Evolutionary conservation across 2,329 filamentous ascomycete genomes (phyloP), one percentile per base, ranked within the genome.

Genomic region (Stylonectria norvegica): DNA sequence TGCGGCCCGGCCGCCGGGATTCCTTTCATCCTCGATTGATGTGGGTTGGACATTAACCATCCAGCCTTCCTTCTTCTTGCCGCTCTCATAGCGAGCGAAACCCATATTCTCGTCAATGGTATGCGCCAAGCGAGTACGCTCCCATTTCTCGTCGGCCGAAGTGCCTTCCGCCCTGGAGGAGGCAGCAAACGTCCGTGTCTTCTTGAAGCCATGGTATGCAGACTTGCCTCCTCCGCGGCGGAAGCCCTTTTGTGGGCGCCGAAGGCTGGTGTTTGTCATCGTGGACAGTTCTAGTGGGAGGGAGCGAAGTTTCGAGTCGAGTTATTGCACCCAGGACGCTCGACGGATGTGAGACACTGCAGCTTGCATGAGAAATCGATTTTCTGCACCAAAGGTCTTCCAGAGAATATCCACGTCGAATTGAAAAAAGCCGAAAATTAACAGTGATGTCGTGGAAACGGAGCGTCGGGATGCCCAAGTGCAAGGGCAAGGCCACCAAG

Each of bases 81-180:
- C 93, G 20, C 87, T 83, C 50, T 98, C 94, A 62, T 90, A 96
- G 36, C 91, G 85, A 22, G 83, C 76, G 64, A 98, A 98, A 38
- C 93, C 94, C 82, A 97, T 93, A 47, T 79, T 77, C 70, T 97
- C 93, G 70, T 98, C 94, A 61, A 98, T 96, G 57, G 76, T 79
- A 67, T 95, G 81, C 20, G 89, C 89, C 36, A 95, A 78, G 40
- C 82, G 81, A 33, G 83, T 85, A 25, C 89, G 83, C 68, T 98
- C 90, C 68, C 88, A 81, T 65, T 89, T 94, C 67, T 98, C 93
- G 73, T 95, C 89, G 57, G 88, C 82, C 6, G 90, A 94, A 1
- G 89, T 97, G 37, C 79, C 84, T 71, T 98, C 94, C 39, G 81
- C 82, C 40, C 85, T 80, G 30, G 85, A 80, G 6, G 85, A 83